phyloP scores from a whole-genome alignment of 2,329 filamentous ascomycete species.

The Colletotrichum sojae region DNA sequence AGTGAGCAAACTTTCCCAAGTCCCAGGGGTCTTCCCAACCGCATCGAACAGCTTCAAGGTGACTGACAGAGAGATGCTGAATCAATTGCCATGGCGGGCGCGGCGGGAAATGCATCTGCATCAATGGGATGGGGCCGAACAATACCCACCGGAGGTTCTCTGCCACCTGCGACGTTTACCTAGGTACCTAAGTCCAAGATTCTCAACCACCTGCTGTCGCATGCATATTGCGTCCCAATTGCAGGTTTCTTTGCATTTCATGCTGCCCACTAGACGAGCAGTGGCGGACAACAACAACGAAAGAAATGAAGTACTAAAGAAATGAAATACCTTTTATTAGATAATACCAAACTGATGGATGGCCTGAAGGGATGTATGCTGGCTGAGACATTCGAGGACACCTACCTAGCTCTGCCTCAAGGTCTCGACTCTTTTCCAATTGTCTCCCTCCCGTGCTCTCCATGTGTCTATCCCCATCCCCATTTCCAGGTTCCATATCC shows the following conservation, averaged over 20 bases:
- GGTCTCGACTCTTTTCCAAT: not conserved
- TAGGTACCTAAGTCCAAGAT: slow-evolving; percentile 2
- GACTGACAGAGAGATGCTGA: too few species aligned
- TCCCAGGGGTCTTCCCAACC: too few species aligned
- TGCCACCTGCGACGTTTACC: not conserved
- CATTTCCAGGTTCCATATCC: not conserved
- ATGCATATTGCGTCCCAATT: slow-evolving; percentile 8
- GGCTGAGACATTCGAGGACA: not conserved
- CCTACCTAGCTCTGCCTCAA: not conserved
- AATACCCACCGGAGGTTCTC: slow-evolving; percentile 12
- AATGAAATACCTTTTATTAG: too few species aligned
- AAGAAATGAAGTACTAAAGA: not conserved
- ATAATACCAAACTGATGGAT: too few species aligned
- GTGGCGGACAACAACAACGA: not conserved
- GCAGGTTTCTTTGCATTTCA: not conserved
- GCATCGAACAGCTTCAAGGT: too few species aligned
- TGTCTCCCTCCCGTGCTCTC: not conserved
- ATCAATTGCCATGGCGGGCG: not conserved
- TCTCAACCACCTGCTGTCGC: slow-evolving; percentile 5
- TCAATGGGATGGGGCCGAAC: slow-evolving; percentile 10
- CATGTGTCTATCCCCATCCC: not conserved
- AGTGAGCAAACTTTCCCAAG: too few species aligned
- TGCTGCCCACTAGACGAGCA: not conserved
- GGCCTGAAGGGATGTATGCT: not conserved
- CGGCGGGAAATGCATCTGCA: not conserved